Percentiles rank a stretch among this genome's conserved stretches.
These are phyloP conservation scores for Tremella yokohamensis DNA, from an alignment of 768 basidiomycete genomes.

Conservation along the genomic window DNA sequence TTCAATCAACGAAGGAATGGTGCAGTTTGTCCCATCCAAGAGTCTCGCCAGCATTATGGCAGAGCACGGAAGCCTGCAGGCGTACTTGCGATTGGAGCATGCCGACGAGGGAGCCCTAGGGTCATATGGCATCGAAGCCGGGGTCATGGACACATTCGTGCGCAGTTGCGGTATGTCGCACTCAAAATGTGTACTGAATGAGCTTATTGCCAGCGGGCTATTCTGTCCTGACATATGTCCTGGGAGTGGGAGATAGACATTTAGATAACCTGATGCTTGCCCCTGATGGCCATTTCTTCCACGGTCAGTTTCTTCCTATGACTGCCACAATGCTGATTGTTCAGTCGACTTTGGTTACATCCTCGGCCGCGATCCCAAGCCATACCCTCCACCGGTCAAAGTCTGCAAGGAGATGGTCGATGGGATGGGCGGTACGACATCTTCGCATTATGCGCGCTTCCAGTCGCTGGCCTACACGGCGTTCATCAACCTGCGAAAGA, in stretches of 20 bases:
- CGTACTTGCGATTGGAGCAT: slow-evolving; percentile 77
- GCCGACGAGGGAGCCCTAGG: slow-evolving; percentile 94
- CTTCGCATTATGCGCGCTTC: slow-evolving; percentile 93
- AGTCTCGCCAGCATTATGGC: slow-evolving; percentile 91
- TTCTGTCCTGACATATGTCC: slow-evolving; percentile 91
- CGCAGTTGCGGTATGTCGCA: slow-evolving; percentile 80
- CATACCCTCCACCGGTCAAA: slow-evolving; percentile 95
- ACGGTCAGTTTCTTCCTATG: slow-evolving; percentile 59
- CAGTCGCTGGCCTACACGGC: slow-evolving; percentile 97
- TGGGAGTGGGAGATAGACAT: slow-evolving; percentile 96
- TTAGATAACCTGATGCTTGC: slow-evolving; percentile 89
- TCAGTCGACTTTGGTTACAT: slow-evolving; percentile 98
- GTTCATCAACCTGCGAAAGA: slow-evolving; percentile 91
- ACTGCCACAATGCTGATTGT: not conserved
- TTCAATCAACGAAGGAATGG: slow-evolving; percentile 88
- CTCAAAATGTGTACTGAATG: slow-evolving; percentile 7
- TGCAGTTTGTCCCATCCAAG: slow-evolving; percentile 91
- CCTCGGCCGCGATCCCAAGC: slow-evolving; percentile 93
- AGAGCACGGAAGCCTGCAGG: slow-evolving; percentile 67
- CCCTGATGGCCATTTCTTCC: slow-evolving; percentile 97
- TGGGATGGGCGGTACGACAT: slow-evolving; percentile 96
- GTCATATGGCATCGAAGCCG: slow-evolving; percentile 89
- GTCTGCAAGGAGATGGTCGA: slow-evolving; percentile 99
- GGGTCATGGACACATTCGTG: slow-evolving; percentile 92
- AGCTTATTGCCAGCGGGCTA: slow-evolving; percentile 73